These are phyloP conservation scores for Pinus tabuliformis DNA, from an alignment of 75 land plant species.

Conservation along the genomic window DNA sequence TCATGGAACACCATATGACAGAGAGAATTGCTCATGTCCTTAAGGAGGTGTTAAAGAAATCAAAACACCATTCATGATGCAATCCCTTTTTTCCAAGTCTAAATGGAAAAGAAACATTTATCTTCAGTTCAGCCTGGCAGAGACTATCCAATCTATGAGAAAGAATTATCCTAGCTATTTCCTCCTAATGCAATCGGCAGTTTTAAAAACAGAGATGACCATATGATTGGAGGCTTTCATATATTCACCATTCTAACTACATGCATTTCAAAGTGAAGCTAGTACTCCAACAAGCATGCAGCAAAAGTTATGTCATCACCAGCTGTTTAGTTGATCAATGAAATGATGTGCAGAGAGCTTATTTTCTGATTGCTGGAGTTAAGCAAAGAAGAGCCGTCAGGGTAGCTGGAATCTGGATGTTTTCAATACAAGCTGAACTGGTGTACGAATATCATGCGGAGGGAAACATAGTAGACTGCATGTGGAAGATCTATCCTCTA, in stretches of 20 bases:
- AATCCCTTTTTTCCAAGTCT: not conserved
- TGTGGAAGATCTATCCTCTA: not conserved
- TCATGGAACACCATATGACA: conserved; percentile 82
- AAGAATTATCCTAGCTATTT: conserved; percentile 3
- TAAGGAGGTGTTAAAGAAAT: conserved; percentile 42
- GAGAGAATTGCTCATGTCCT: conserved; percentile 70
- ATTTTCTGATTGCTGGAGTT: not conserved
- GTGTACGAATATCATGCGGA: not conserved
- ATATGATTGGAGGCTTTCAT: not conserved
- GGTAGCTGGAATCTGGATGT: not conserved
- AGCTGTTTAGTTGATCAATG: not conserved
- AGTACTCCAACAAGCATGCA: conserved; percentile 3
- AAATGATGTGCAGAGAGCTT: not conserved
- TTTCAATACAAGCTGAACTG: not conserved
- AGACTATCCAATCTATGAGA: not conserved
- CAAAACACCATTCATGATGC: conserved; percentile 16
- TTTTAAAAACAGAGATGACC: not conserved
- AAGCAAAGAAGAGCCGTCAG: not conserved
- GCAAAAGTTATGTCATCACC: not conserved
- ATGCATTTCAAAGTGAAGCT: conserved; percentile 1
- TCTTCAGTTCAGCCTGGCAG: not conserved
- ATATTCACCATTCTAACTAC: not conserved
- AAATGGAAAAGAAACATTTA: not conserved
- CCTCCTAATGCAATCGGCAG: conserved; percentile 5
- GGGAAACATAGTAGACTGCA: not conserved